Evolutionary conservation across 2,329 filamentous ascomycete species (phyloP).

Genomic region (Hypoxylon sp.): DNA sequence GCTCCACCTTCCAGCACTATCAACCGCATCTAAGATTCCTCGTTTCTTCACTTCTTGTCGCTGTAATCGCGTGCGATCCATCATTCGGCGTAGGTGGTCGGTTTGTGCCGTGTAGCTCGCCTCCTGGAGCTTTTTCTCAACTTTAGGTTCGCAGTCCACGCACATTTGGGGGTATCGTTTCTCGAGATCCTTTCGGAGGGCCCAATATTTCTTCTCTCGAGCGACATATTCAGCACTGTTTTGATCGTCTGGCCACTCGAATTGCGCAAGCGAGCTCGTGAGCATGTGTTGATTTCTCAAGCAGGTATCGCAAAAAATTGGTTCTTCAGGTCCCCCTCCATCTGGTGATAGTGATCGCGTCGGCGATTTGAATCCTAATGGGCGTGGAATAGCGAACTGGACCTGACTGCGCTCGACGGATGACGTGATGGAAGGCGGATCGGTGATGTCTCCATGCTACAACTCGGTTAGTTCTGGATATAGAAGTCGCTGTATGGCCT

Average conservation of each 20-base stretch:
- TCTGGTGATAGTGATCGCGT: constrained; percentile 53
- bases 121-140: constrained; percentile 77
- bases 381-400: constrained; percentile 65
- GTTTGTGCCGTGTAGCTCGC: constrained; percentile 86
- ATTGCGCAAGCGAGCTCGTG: constrained; percentile 82
- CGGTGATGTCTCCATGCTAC: constrained; percentile 89
- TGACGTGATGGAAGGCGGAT: constrained; percentile 80
- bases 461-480: constrained; percentile 40
- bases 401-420: constrained; percentile 59
- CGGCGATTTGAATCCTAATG: constrained; percentile 52
- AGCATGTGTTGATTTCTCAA: constrained; percentile 91
- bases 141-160: constrained; percentile 81
- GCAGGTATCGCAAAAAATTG: constrained; percentile 81
- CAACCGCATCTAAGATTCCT: constrained; percentile 61
- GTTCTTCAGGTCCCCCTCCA: constrained; percentile 55
- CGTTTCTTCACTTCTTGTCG: constrained; percentile 59
- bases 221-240: constrained; percentile 77
- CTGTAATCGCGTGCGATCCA: constrained; percentile 73
- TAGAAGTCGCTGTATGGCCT: background rate
- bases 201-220: constrained; percentile 77
- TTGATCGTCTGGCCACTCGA: constrained; percentile 77
- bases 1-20: constrained; percentile 60
- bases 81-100: constrained; percentile 82
- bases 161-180: constrained; percentile 91
- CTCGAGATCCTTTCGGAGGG: constrained; percentile 81